Base-by-base conservation (phyloP, 345 rosid species). In the Eucalyptus curtisii region DNA sequence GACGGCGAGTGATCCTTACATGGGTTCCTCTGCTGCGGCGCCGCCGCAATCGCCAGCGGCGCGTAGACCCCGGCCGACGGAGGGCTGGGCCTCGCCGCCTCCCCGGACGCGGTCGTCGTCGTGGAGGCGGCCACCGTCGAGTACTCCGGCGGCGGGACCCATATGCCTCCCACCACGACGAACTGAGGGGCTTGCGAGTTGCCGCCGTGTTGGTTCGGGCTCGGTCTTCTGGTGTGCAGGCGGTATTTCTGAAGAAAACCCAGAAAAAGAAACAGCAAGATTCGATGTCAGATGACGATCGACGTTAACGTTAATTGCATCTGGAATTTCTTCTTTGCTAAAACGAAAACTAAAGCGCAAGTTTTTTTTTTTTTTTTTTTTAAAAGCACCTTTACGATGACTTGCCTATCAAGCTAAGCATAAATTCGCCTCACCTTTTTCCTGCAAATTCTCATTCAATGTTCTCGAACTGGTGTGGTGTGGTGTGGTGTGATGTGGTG, bases 91-190 rank as follows among this genome's bases (percentile, higher is more conserved):
- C 88, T 81, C 61, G 91, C 61, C 4, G 91, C 68, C 57, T 92
- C 94, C 40, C 86, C 90, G 5, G 93, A 50, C 12, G 86, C 10
- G 86, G 86, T 44, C 11, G 86, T 49, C 79, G 91, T 48, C 11
- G 90, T 87, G 87, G 90, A 88, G 89, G 90, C 90, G 7, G 95
- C 88, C 87, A 90, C 91, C 17, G 95, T 89, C 52, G 94, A 90
- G 42, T 95, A 95, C 30, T 94, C 98, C 7, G 94, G 91, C 8
- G 98, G 94, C 5, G 94, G 96, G 49, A 97, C 94, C 99, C 99
- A 97, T 86, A 97, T 93, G 52, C 99, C 98, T 76, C 99, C 97
- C 5, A 97, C 98, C 90, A 97, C 98, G 88, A 96, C 94, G 79
- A 96, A 94, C 61, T 96, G 99, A 7, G 99, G 98, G 84, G 91